phyloP scores from a whole-genome alignment of 805 yeast genomes.

The Metschnikowia drakensbergensis region DNA sequence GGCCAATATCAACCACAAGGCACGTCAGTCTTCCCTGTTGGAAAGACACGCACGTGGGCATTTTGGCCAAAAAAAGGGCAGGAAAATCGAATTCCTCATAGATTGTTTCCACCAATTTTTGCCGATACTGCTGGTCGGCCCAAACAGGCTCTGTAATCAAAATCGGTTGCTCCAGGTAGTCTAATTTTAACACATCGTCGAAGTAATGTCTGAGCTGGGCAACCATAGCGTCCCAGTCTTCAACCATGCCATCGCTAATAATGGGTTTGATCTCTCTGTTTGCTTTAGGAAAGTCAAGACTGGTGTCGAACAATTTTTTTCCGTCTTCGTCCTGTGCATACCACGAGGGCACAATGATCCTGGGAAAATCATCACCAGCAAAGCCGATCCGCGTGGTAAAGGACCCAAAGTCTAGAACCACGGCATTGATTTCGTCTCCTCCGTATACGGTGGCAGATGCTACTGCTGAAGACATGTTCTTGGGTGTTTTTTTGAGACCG shows the following conservation, averaged over 20 bases:
- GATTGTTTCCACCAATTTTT: constrained; percentile 64
- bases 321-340: constrained; percentile 35
- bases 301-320: constrained; percentile 34
- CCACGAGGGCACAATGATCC: constrained; percentile 66
- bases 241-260: constrained; percentile 55
- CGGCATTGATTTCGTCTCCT: constrained; percentile 81
- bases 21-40: constrained; percentile 87
- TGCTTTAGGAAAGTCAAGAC: constrained; percentile 49
- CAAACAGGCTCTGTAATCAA: constrained; percentile 84
- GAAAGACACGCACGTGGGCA: constrained; percentile 85
- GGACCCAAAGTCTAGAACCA: constrained; percentile 90
- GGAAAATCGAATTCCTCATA: constrained; percentile 70
- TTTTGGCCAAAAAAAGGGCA: constrained; percentile 75
- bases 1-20: constrained; percentile 82
- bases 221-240: constrained; percentile 83
- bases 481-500: background rate
- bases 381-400: constrained; percentile 79
- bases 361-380: constrained; percentile 90
- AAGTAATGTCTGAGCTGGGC: constrained; percentile 69
- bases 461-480: constrained; percentile 14
- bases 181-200: constrained; percentile 46
- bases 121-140: constrained; percentile 66
- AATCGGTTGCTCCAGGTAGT: constrained; percentile 66
- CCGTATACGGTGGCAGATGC: constrained; percentile 28
- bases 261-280: constrained; percentile 53